These are phyloP conservation scores for Tausonia pullulans DNA, from an alignment of 1,284 basidiomycete genomes.

Conservation along the genomic window DNA sequence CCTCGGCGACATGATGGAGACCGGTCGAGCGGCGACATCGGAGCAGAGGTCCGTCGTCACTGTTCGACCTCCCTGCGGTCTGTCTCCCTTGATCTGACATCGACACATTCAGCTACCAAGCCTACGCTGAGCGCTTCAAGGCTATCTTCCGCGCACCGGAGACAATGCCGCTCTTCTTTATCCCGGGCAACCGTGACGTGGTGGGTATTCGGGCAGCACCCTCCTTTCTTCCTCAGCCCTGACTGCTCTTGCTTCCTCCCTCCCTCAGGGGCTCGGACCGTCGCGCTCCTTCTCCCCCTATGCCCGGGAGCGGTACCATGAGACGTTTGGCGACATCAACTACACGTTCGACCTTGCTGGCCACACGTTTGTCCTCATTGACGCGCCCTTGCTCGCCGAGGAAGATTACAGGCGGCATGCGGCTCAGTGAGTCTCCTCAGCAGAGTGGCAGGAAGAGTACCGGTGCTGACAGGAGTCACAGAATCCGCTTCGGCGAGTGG, in stretches of 20 bases:
- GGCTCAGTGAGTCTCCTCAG: constrained; percentile 23
- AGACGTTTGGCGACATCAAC: constrained; percentile 56
- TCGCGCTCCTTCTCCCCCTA: constrained; percentile 45
- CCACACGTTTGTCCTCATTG: constrained; percentile 60
- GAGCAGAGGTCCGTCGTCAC: constrained; percentile 50
- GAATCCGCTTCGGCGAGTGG: constrained; percentile 46
- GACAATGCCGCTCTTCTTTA: constrained; percentile 44
- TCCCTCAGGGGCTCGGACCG: constrained; percentile 42
- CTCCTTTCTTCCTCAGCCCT: constrained; percentile 9
- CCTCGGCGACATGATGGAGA: constrained; percentile 65
- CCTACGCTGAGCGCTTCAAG: constrained; percentile 50
- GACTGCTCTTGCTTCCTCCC: constrained; percentile 23
- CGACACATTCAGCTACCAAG: constrained; percentile 43
- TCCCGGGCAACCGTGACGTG: constrained; percentile 81
- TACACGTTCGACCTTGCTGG: constrained; percentile 47
- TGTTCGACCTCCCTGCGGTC: neutral
- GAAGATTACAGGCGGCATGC: constrained; percentile 61
- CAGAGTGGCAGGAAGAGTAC: too few relatives aligned
- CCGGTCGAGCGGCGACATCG: constrained; percentile 49
- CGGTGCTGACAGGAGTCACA: too few relatives aligned
- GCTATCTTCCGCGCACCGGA: constrained; percentile 45
- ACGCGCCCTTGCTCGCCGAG: constrained; percentile 61
- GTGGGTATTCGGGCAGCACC: constrained; percentile 40
- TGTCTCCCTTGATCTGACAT: constrained; percentile 1
- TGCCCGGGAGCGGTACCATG: constrained; percentile 50